Conservation (phyloP, 2,329 filamentous ascomycete genomes). For the Penicillium sp. region DNA sequence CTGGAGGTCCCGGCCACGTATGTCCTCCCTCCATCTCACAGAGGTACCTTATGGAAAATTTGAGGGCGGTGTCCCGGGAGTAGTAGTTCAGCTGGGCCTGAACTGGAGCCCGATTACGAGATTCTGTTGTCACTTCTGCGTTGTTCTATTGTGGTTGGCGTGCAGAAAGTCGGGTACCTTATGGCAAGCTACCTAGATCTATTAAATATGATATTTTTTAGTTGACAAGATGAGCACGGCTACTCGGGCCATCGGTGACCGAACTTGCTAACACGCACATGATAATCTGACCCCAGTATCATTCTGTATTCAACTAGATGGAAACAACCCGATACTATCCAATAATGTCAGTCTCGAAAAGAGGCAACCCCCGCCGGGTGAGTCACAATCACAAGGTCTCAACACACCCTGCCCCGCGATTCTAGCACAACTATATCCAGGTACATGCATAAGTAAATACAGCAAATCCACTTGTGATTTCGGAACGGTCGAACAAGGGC, state of each 20-base stretch:
- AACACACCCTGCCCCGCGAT: background rate
- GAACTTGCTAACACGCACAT: background rate
- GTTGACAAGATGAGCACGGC: constrained; percentile 13
- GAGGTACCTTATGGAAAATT: background rate
- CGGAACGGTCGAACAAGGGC: background rate
- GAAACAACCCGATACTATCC: background rate
- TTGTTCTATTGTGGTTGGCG: background rate
- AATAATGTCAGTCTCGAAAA: background rate
- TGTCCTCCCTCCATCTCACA: background rate
- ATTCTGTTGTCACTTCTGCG: background rate
- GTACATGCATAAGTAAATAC: background rate
- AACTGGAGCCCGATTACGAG: background rate
- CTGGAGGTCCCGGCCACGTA: constrained; percentile 20
- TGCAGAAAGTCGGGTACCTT: background rate
- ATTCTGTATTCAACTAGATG: background rate
- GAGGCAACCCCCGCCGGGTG: background rate
- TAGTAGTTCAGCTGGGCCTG: background rate
- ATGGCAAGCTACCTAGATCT: no score
- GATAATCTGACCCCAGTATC: background rate
- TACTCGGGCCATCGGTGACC: constrained; percentile 11
- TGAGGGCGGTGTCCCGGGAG: background rate
- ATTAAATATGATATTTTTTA: background rate
- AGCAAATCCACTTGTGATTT: constrained; percentile 5
- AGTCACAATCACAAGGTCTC: background rate
- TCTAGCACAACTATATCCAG: background rate